Evolutionary conservation across 768 basidiomycete species (phyloP).

Genomic region (Rhodotorula graminis): DNA sequence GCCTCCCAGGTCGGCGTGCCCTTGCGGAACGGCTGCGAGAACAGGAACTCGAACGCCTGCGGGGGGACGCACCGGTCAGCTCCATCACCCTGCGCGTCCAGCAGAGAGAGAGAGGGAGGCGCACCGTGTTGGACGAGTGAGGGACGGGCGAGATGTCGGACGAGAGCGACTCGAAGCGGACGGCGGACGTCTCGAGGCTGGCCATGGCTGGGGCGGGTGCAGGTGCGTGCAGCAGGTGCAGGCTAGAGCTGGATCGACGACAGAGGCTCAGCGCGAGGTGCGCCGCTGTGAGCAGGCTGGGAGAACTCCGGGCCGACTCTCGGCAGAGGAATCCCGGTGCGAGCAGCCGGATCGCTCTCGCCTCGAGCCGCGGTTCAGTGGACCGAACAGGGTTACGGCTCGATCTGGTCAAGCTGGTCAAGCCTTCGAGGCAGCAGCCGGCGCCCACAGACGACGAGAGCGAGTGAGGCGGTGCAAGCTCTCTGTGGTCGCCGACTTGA

Average conservation of each 20-base stretch:
- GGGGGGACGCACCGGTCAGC: too few species aligned
- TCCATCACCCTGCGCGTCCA: background rate
- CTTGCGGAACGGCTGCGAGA: slow-evolving; percentile 33
- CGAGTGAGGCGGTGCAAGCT: background rate
- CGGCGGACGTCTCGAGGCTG: slow-evolving; percentile 13
- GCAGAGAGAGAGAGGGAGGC: background rate
- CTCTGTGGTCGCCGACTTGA: background rate
- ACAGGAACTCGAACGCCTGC: slow-evolving; percentile 37
- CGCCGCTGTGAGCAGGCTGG: too few species aligned
- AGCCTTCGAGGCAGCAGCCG: too few species aligned
- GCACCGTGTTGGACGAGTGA: slow-evolving; percentile 18
- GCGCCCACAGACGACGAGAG: background rate
- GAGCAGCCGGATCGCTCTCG: too few species aligned
- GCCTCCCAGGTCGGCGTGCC: slow-evolving; percentile 18
- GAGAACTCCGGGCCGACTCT: too few species aligned
- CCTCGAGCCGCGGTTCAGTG: too few species aligned
- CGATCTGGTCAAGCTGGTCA: too few species aligned
- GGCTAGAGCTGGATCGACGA: background rate
- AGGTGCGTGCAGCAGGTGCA: background rate
- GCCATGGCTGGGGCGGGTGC: background rate
- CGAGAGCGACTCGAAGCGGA: slow-evolving; percentile 9
- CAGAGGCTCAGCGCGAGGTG: too few species aligned
- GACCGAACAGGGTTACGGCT: too few species aligned
- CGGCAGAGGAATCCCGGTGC: too few species aligned
- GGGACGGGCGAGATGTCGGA: background rate